Evolutionary conservation across 176 grass and related monocot species (phyloP).

Genomic region (Calamus simplicifolius): DNA sequence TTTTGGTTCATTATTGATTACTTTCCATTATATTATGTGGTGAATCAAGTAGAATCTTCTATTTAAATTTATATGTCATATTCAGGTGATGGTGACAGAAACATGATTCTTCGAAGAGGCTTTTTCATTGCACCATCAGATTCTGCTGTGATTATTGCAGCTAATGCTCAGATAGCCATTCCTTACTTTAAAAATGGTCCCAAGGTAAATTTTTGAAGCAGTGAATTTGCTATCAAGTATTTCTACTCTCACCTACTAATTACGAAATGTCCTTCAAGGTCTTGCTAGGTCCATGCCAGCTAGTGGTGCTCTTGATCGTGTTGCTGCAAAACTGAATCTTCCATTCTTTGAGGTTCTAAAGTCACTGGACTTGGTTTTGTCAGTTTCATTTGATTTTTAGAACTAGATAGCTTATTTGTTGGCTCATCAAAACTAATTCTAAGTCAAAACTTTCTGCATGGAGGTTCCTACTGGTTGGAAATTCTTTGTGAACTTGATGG

Average conservation of each 20-base stretch:
- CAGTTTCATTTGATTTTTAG: background rate
- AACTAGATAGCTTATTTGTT: no score
- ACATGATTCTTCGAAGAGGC: slow-evolving; percentile 83
- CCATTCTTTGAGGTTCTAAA: slow-evolving; percentile 79
- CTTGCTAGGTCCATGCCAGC: slow-evolving; percentile 96
- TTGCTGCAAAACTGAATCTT: slow-evolving; percentile 65
- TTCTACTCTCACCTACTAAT: slow-evolving; percentile 5
- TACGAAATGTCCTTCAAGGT: slow-evolving; percentile 37
- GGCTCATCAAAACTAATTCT: no score
- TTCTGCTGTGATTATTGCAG: slow-evolving; percentile 89
- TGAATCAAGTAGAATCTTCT: no score
- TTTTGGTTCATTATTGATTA: no score
- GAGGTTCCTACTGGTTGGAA: slow-evolving; percentile 98
- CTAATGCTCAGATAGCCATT: slow-evolving; percentile 70
- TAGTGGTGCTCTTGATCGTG: slow-evolving; percentile 78
- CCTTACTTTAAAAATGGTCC: slow-evolving; percentile 78
- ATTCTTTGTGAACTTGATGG: slow-evolving; percentile 93
- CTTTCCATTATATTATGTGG: no score
- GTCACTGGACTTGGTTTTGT: background rate
- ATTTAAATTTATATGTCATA: no score
- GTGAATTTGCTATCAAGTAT: no score
- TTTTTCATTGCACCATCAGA: slow-evolving; percentile 95
- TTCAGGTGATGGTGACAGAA: slow-evolving; percentile 83
- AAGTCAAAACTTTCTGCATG: slow-evolving; percentile 2
- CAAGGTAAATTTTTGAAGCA: slow-evolving; percentile 36